Evolutionary conservation across 345 rosid species (phyloP), one percentile per base, ranked within the genome.

Genomic region (Salix viminalis): DNA sequence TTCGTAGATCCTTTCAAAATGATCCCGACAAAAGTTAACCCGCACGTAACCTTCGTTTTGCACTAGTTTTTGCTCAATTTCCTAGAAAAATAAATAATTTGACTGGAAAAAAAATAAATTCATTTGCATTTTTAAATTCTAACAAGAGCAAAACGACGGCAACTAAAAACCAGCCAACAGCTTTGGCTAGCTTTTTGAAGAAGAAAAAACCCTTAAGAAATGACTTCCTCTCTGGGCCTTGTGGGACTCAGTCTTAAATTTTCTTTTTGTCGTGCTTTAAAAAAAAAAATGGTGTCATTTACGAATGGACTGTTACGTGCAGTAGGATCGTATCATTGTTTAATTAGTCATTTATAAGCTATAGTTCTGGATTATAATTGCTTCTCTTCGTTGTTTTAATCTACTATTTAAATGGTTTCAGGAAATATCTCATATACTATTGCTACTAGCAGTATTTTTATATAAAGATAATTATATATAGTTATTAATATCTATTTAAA

Each of bases 81-180:
- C 37, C 42, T 5, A 21, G 7, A 4, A 36, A 41, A 23, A 69
- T 14, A 24, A 42, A 13, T 36, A 36, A 36, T 5, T 36, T 36
- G 37, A 36, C 37, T 5, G 37, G 7, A 36, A 36, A 30, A 5
- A 36, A 34, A 24, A 6, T 7, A 14, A 2, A 48, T 13, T 15
- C 58, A 69, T 13, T 13, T 56, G 5, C 19, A n/a, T 61, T 64
- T 50, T 21, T 78, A 72, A 58, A 14, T 12, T 44, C 32, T n/a
- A 70, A 76, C 4, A 3, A 67, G 7, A 13, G 46, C 73, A 76
- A 73, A 73, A 44, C 4, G 87, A 74, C 84, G 73, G 77, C 75
- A 52, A 69, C 42, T 41, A 73, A 74, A 79, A 62, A 62, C 81
- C 58, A 81, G 48, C 78, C 56, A 69, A 70, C 76, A 76, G 76